Base-by-base conservation (phyloP, 164 flowering plant genomes). In the Chimonanthus salicifolius region DNA sequence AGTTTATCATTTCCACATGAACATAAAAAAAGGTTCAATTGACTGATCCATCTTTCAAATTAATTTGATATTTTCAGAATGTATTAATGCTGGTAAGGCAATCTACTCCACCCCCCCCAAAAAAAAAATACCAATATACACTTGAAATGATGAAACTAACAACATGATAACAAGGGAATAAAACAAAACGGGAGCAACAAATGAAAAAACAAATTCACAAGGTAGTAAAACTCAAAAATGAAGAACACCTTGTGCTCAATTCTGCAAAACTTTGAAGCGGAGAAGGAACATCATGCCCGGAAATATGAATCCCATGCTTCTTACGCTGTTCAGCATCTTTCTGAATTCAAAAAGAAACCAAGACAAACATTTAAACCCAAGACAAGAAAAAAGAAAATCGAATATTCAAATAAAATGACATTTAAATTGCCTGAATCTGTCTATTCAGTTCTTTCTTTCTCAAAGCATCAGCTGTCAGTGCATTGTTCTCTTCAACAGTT, bases 211-310 rank as follows among this genome's bases (percentile, higher is more conserved):
- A 54, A 54, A 54, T 54, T 54, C 10, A 6, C 60, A 10, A 54
- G 60, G 60, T 10, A 7, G 6, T 16, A 62, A 21, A 51, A 47
- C 67, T 33, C 5, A 15, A 7, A 65, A 46, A 11, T 6, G 7
- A 51, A 33, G 67, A 20, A 45, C 77, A 94, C 99, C 96, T 89
- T 6, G 91, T 80, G 74, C 81, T 83, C 68, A 92, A 79, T 66
- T 92, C 96, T 4, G 74, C 77, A 76, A 95, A 92, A 77, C 74
- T 79, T 71, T 84, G 76, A 54, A 92, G 90, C 46, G 97, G 99
- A 2, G 96, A 83, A 7, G 98, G 91, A 21, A 92, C 87, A 76
- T 86, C 84, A 64, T 76, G 84, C 71, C 97, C 97, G 73, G 89
- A 82, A 16, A 88, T 79, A 82, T 92, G 96, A 78, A 92, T 87